Evolutionary conservation across 257 asterid genomes (phyloP).

Genomic region (Paulownia fortunei): DNA sequence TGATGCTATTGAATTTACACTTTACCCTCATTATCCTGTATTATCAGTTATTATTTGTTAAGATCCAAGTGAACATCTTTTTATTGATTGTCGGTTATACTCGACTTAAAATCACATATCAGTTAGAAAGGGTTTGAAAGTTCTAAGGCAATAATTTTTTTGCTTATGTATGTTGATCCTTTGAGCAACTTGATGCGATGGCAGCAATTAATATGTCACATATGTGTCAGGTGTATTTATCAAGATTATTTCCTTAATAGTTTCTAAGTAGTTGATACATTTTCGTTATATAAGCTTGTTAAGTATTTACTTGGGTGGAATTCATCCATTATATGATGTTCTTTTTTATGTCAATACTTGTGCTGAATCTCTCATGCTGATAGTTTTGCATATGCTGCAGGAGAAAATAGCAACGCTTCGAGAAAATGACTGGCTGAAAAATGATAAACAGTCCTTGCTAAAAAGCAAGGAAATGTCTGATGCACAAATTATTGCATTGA

Average conservation of each 20-base stretch:
- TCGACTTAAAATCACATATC: background rate
- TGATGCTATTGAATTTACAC: background rate
- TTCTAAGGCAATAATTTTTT: background rate
- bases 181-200: constrained; percentile 6
- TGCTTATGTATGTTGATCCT: background rate
- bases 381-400: no score
- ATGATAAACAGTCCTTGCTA: constrained; percentile 53
- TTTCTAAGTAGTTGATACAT: constrained; percentile 6
- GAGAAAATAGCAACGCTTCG: no score
- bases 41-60: background rate
- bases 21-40: background rate
- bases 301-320: constrained; percentile 5
- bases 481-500: constrained; percentile 49
- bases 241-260: background rate
- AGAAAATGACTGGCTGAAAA: constrained; percentile 57
- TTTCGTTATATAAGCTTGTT: background rate
- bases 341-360: background rate
- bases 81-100: background rate
- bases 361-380: constrained; percentile 25
- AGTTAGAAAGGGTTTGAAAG: background rate
- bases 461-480: constrained; percentile 64
- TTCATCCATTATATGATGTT: constrained; percentile 14
- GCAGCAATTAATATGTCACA: background rate
- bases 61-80: background rate
- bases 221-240: background rate